Evolutionary conservation across 495 filamentous ascomycete genomes (phyloP).

Genomic region (Penicillium macrosclerotiorum): DNA sequence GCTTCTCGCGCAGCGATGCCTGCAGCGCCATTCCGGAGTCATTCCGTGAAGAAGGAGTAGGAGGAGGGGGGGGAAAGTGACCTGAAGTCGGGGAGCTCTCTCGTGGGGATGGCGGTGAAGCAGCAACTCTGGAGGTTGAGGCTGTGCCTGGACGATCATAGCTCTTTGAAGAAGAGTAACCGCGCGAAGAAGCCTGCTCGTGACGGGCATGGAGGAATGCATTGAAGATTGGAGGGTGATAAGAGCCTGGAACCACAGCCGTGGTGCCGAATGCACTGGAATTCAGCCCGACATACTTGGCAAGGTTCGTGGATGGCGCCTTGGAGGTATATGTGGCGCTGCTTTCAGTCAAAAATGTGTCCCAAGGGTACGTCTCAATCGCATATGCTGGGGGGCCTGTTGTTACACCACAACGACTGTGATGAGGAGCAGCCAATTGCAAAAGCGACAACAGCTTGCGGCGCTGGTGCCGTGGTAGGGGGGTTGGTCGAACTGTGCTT

Average conservation of each 20-base stretch:
- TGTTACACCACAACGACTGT: constrained; percentile 80
- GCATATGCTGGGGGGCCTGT: constrained; percentile 91
- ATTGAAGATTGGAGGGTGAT: constrained; percentile 73
- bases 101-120: constrained; percentile 75
- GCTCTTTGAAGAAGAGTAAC: constrained; percentile 50
- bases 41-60: constrained; percentile 74
- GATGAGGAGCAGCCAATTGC: constrained; percentile 87
- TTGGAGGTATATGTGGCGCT: constrained; percentile 70
- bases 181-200: constrained; percentile 49
- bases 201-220: constrained; percentile 78
- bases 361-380: constrained; percentile 84
- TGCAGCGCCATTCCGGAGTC: constrained; percentile 88
- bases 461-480: constrained; percentile 83
- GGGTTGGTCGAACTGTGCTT: constrained; percentile 66
- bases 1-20: constrained; percentile 84
- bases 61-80: constrained; percentile 71
- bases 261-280: constrained; percentile 77
- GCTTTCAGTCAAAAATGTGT: constrained; percentile 86
- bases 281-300: constrained; percentile 82
- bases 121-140: constrained; percentile 63
- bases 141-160: constrained; percentile 77
- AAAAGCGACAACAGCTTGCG: constrained; percentile 85
- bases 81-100: constrained; percentile 74
- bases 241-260: constrained; percentile 49
- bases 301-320: constrained; percentile 66